Evolutionary conservation across 495 filamentous ascomycete genomes (phyloP), one percentile per base, ranked within the genome.

Genomic region (Amniculicola lignicola): DNA sequence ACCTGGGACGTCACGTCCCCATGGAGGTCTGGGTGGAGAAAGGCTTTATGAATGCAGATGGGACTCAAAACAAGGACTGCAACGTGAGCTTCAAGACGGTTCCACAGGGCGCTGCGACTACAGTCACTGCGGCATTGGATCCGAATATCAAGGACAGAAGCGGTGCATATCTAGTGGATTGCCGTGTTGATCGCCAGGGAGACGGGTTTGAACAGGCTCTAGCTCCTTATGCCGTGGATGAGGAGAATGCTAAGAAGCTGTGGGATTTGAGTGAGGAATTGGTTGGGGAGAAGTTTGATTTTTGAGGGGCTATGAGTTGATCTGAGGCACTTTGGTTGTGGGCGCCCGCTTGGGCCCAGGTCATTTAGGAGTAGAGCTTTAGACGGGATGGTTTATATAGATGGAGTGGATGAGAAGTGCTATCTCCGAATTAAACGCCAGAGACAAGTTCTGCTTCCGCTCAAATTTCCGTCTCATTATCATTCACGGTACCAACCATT

Each of bases 211-310:
- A 18, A 31, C 36, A 33, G n/a, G n/a, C n/a, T n/a, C n/a, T n/a
- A n/a, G n/a, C n/a, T n/a, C n/a, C 29, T n/a, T 42, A 46, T 45
- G 54, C 54, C 3, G 12, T 25, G 14, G 49, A 44, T 11, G 35
- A 41, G 18, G 48, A 42, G 10, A 35, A 31, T 37, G 59, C 59
- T 4, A 40, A 54, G 24, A 54, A 36, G 29, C 41, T 63, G 29
- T 59, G 54, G 59, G 54, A 7, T n/a, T 29, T 63, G 54, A 63
- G 59, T 40, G 59, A 63, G 43, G 27, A 54, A 29, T 38, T 63
- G 21, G 56, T 53, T 19, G 56, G 56, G 35, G 9, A 55, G 31
- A 36, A 54, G 28, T 44, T 43, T 45, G 27, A 19, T 12, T 43
- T 18, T 44, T 40, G 33, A 51, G 46, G 5, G 15, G 25, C 9